These are phyloP conservation scores for Aspergillus carlsbadensis DNA, from an alignment of 495 filamentous ascomycete genomes.

Conservation along the genomic window DNA sequence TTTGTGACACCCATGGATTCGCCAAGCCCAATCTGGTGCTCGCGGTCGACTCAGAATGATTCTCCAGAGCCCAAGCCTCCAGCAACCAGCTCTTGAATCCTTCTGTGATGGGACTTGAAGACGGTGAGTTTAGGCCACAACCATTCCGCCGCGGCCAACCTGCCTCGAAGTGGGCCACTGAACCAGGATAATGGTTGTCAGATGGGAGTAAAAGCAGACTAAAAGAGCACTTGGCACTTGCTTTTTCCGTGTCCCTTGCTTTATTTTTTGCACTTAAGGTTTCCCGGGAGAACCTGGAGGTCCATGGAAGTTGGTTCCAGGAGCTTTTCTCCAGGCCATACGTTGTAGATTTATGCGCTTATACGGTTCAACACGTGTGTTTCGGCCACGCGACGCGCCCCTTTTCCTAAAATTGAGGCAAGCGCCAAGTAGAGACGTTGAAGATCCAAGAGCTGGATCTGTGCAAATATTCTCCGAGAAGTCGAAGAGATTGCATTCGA, in stretches of 20 bases:
- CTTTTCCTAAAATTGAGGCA: neutral
- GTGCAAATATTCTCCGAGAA: too few species aligned
- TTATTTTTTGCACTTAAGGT: too few species aligned
- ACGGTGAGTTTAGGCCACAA: neutral
- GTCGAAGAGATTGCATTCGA: neutral
- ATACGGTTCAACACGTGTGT: neutral
- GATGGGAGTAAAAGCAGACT: neutral
- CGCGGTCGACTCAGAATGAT: too few species aligned
- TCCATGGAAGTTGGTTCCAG: too few species aligned
- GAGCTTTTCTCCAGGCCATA: too few species aligned
- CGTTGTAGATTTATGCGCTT: too few species aligned
- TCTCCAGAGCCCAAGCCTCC: too few species aligned
- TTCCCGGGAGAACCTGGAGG: too few species aligned
- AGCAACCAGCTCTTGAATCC: too few species aligned
- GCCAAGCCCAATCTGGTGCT: too few species aligned
- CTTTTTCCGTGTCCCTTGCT: neutral
- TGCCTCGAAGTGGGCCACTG: neutral
- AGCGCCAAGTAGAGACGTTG: neutral
- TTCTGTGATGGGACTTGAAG: too few species aligned
- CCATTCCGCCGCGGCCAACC: neutral
- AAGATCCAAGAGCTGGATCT: too few species aligned
- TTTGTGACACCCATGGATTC: neutral
- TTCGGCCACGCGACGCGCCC: neutral
- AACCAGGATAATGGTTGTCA: constrained; percentile 9
- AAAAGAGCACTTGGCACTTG: neutral